Conservation (phyloP, 2,329 filamentous ascomycete species). For the Aspergillus phoenicis region DNA sequence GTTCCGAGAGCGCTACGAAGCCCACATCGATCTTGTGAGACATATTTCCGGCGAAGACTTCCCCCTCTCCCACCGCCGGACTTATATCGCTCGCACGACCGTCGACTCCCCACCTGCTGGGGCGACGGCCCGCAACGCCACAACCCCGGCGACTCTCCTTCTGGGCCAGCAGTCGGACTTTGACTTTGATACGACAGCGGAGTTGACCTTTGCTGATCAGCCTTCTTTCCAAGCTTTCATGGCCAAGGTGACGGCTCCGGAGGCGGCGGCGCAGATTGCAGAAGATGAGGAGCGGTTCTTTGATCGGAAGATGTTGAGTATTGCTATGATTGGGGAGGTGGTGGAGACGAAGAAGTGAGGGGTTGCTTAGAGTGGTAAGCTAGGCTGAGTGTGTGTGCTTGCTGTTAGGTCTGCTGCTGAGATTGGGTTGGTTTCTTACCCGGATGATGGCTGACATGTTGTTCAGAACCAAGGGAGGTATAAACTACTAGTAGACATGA, state of each 20-base stretch:
- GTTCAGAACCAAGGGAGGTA: too few species aligned
- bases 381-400: too few species aligned
- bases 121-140: conserved; percentile 18
- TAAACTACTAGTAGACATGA: too few species aligned
- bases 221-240: conserved; percentile 20
- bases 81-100: conserved; percentile 21
- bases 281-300: conserved; percentile 28
- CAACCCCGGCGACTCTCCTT: conserved; percentile 22
- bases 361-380: too few species aligned
- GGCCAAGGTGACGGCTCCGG: conserved; percentile 20
- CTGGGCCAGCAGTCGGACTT: conserved; percentile 24
- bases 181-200: conserved; percentile 25
- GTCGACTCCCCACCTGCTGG: conserved; percentile 11
- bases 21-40: conserved; percentile 24
- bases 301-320: conserved; percentile 16
- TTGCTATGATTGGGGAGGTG: not conserved
- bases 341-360: not conserved
- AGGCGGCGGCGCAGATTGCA: conserved; percentile 21
- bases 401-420: too few species aligned
- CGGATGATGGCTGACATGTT: too few species aligned
- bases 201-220: conserved; percentile 24
- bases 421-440: too few species aligned
- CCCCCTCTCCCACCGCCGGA: conserved; percentile 24
- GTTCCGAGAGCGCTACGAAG: conserved; percentile 28
- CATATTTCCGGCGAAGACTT: conserved; percentile 21